A percentile compares a stretch with the other conserved stretches of the same genome.
Conservation (phyloP, 2,329 filamentous ascomycete genomes). For the Cercospora sesami region DNA sequence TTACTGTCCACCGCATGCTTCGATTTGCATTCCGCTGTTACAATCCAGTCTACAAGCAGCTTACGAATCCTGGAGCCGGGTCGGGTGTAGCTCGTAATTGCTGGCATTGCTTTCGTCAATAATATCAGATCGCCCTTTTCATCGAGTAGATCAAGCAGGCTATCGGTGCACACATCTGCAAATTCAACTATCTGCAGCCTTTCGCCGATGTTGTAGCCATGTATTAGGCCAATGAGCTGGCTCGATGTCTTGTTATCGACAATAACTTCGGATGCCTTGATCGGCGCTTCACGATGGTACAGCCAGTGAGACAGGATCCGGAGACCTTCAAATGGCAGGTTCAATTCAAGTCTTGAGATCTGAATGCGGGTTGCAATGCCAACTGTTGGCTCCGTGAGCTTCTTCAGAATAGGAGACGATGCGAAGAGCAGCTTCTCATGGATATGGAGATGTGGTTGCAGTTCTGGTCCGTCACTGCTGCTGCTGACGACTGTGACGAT, state of each 20-base stretch:
- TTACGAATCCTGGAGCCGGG: background rate
- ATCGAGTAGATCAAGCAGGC: background rate
- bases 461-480: constrained; percentile 4
- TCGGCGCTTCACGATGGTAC: background rate
- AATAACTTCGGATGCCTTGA: background rate
- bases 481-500: constrained; percentile 3
- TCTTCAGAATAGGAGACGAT: background rate
- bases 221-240: background rate
- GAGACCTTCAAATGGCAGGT: background rate
- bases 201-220: background rate
- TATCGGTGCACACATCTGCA: background rate
- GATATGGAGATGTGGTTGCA: constrained; percentile 2
- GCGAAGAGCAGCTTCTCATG: background rate
- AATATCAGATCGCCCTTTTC: background rate
- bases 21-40: background rate
- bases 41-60: constrained; percentile 4
- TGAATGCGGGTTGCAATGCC: background rate
- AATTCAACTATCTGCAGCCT: background rate
- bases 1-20: background rate
- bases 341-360: background rate
- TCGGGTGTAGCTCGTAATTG: background rate
- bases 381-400: background rate
- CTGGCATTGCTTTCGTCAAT: background rate
- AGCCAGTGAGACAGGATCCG: background rate
- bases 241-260: background rate